Base-by-base conservation (phyloP, 176 grass and related monocot genomes). In the Zoysia japonica region DNA sequence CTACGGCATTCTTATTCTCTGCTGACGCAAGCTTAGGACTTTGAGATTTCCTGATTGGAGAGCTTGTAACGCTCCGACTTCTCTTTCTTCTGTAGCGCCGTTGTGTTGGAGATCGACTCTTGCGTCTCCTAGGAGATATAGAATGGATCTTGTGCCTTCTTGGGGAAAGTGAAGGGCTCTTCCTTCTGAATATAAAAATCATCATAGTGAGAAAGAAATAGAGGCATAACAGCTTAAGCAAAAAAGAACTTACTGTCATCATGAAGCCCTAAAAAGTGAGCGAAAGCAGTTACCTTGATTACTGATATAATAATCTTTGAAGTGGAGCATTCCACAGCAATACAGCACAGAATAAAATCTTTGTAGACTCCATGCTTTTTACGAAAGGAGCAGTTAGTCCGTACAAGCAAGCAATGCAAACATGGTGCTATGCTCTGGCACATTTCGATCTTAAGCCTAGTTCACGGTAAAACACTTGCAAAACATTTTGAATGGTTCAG, bases 81-180 rank as follows among this genome's bases (percentile, higher is more conserved):
- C 84, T 94, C 47, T 90, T 90, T 78, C 85, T 88, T 90, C 68
- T 91, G 71, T 92, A 86, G 61, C 64, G 79, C 71, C 80, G 93
- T 51, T 84, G 88, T 20, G 82, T 79, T 80, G 83, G 85, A 9
- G 93, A 92, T 10, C 38, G 78, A 81, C 87, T 88, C 75, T 86
- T 92, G 55, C 56, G 78, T 47, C 82, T 90, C 83, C 93, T 88
- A 67, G 85, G 82, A 70, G 88, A 86, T 7, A 63, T 82, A 50
- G 93, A 92, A 65, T 41, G 85, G 66, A 85, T 96, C 53, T 81
- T 86, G 41, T 56, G 85, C 75, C 82, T 61, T 88, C 93, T 88
- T 71, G 82, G 83, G 9, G 92, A 93, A 78, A 68, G 86, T 72
- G 92, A 95, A 85, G 83, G 89, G 71, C 92, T 99, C 86, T 87